Percentiles rank a stretch among this genome's conserved stretches.
These are phyloP conservation scores for Verticillium dahliae DNA, from an alignment of 2,329 filamentous ascomycete genomes.

Conservation along the genomic window DNA sequence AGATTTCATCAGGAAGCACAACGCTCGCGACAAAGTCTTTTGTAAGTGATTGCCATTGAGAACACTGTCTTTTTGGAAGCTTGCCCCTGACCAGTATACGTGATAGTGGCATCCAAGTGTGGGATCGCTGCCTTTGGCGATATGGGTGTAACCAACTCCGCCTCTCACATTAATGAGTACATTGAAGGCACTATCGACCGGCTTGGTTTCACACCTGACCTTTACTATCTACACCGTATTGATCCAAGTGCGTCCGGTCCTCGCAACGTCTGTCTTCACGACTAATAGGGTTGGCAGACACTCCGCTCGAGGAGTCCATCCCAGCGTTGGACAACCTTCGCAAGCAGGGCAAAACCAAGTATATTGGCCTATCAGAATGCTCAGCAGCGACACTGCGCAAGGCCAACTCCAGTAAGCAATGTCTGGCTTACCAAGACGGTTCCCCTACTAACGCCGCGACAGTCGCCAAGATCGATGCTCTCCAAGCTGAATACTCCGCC, in stretches of 20 bases:
- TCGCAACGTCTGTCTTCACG: not conserved
- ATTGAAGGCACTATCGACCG: conserved; percentile 42
- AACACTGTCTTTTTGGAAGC: conserved; percentile 7
- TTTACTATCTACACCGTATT: conserved; percentile 37
- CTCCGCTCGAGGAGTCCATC: conserved; percentile 39
- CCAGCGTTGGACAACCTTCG: conserved; percentile 37
- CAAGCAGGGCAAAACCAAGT: conserved; percentile 38
- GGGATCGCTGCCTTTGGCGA: conserved; percentile 30
- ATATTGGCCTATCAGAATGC: conserved; percentile 40
- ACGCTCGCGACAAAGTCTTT: conserved; percentile 42
- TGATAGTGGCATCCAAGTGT: conserved; percentile 40
- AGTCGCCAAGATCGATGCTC: conserved; percentile 39
- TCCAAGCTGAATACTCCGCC: conserved; percentile 38
- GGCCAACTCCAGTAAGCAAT: conserved; percentile 31
- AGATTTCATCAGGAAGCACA: conserved; percentile 43
- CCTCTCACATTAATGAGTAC: conserved; percentile 37
- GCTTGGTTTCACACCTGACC: conserved; percentile 37
- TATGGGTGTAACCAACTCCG: conserved; percentile 32
- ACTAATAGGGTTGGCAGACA: conserved; percentile 17
- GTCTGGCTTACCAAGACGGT: too few species aligned
- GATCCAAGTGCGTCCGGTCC: conserved; percentile 28
- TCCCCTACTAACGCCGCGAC: not conserved
- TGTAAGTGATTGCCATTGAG: conserved; percentile 15
- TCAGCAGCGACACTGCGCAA: conserved; percentile 35
- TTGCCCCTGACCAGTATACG: not conserved